A percentile compares a stretch with the other conserved stretches of the same genome.
phyloP scores from a whole-genome alignment of 768 basidiomycete species.

The Boletus sp. region DNA sequence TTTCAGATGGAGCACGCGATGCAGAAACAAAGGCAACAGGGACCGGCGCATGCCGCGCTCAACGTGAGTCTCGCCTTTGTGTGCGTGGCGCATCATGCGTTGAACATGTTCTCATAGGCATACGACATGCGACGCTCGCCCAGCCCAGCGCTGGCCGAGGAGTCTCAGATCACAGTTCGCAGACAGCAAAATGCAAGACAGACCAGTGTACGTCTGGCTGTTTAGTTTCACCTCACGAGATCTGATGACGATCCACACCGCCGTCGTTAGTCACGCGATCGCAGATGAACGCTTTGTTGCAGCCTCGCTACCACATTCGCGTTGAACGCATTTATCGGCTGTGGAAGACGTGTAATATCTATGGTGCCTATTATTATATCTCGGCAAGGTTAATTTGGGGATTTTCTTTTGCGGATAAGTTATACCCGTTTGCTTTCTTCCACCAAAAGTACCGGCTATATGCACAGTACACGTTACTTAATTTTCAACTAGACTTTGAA shows the following conservation, averaged over 20 bases:
- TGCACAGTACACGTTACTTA: conserved; percentile 18
- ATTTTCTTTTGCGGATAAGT: conserved; percentile 25
- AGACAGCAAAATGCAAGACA: conserved; percentile 29
- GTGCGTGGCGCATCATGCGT: neutral
- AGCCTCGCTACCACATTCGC: conserved; percentile 15
- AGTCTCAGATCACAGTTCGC: conserved; percentile 32
- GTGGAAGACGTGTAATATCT: conserved; percentile 14
- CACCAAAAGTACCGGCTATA: conserved; percentile 23
- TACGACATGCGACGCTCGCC: conserved; percentile 32
- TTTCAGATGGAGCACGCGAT: conserved; percentile 33
- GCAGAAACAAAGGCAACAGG: conserved; percentile 33
- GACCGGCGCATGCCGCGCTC: conserved; percentile 22
- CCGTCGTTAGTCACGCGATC: conserved; percentile 28
- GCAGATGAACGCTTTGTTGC: conserved; percentile 24
- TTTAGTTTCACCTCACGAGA: neutral
- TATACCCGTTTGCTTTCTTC: conserved; percentile 19
- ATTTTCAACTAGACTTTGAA: conserved; percentile 9
- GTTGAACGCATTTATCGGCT: conserved; percentile 20
- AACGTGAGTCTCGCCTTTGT: conserved; percentile 17
- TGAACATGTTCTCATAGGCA: conserved; percentile 16
- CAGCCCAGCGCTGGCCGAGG: conserved; percentile 32
- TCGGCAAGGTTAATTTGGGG: conserved; percentile 23
- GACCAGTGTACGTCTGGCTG: conserved; percentile 14
- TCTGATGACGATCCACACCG: conserved; percentile 18
- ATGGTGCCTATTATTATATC: conserved; percentile 24